Evolutionary conservation across 345 rosid genomes (phyloP), one percentile per base, ranked within the genome.

Genomic region (Trapa incisa): DNA sequence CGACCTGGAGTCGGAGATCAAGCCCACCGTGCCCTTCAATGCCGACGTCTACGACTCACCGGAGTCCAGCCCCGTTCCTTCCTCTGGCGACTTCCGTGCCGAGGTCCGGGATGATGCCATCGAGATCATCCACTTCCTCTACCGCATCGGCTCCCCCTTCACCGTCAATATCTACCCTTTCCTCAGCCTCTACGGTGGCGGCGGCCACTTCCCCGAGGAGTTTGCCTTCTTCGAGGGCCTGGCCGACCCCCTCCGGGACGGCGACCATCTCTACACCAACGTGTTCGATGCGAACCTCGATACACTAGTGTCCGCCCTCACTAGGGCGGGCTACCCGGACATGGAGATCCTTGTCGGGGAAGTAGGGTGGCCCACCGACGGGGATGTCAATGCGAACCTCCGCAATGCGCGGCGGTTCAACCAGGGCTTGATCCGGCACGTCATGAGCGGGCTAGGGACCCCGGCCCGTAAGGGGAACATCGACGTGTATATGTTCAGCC

Each of bases 321-420:
- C 78, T 35, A 90, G 73, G 71, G 84, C 88, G 35, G 90, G 92
- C 67, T 90, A 84, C 73, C 56, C 87, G 41, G 81, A 76, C 45
- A 77, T 84, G 88, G 76, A 77, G 66, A 83, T 90, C 56, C 72
- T 90, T 0, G 75, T 88, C 1, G 95, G 97, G 66, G 97, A 90
- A 64, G 80, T 88, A 0, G 97, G 97, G 33, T 87, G 97, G 95
- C 97, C 95, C 36, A 90, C 92, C 0, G 92, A 90, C 37, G 92
- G 95, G 35, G 79, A 87, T 54, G 78, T 72, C 68, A 77, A 66
- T 47, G 92, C 92, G 2, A 87, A 88, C 53, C 17, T 74, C 14
- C 52, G 61, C 17, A 77, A 74, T 47, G 92, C 97, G 12, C 77
- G 78, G 70, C 79, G 74, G 78, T 90, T 90, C 72, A 85, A 85